Conservation (phyloP, 345 rosid species). For the Angophora floribunda region DNA sequence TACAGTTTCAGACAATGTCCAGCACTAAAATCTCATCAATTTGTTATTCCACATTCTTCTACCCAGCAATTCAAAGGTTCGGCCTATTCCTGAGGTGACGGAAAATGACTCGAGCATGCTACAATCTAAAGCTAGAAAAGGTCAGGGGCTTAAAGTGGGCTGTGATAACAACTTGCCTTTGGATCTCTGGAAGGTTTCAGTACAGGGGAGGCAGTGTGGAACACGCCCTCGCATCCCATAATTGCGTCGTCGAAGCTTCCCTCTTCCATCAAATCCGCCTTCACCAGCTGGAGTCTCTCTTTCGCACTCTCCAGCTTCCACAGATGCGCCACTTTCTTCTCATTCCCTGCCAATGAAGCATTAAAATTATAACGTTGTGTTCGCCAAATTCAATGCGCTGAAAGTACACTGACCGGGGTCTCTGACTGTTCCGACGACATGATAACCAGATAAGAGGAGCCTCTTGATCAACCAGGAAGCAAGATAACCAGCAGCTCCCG, state of each 20-base stretch:
- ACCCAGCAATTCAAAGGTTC: not conserved
- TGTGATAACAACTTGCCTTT: slow-evolving; percentile 30
- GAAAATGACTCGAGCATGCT: not conserved
- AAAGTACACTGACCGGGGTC: slow-evolving; percentile 41
- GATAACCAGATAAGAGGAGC: slow-evolving; percentile 65
- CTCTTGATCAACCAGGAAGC: slow-evolving; percentile 93
- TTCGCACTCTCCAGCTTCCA: slow-evolving; percentile 78
- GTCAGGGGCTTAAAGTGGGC: not conserved
- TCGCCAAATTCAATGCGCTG: not conserved
- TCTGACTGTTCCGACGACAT: slow-evolving; percentile 81
- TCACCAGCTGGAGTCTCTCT: slow-evolving; percentile 67
- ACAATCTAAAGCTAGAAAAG: not conserved
- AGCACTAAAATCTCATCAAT: not conserved
- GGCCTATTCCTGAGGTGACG: not conserved
- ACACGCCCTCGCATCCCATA: slow-evolving; percentile 75
- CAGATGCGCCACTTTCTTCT: slow-evolving; percentile 63
- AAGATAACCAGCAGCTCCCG: slow-evolving; percentile 83
- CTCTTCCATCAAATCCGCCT: slow-evolving; percentile 61
- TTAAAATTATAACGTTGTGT: not conserved
- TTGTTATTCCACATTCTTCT: not conserved
- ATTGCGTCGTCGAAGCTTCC: slow-evolving; percentile 83
- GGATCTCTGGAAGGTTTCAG: slow-evolving; percentile 66
- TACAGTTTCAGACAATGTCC: not conserved
- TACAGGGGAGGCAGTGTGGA: slow-evolving; percentile 95
- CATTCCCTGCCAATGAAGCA: slow-evolving; percentile 30